Evolutionary conservation across 257 asterid genomes (phyloP).

Genomic region (Coffea eugenioides): DNA sequence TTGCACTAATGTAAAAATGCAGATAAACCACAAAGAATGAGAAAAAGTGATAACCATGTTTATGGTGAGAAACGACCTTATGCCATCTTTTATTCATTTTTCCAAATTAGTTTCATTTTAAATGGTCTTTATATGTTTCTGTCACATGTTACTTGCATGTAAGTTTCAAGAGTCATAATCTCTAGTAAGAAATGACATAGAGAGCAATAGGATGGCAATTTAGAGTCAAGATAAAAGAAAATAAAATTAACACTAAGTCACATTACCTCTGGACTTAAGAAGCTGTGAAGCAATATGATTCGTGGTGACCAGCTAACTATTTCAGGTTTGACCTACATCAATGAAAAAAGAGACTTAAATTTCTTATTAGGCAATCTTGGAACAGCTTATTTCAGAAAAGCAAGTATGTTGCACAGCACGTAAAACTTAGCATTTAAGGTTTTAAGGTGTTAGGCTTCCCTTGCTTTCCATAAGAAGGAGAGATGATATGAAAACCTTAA

Average conservation of each 20-base stretch:
- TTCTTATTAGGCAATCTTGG: too few species aligned
- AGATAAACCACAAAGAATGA: neutral
- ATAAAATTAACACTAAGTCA: neutral
- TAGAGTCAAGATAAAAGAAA: neutral
- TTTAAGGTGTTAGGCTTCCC: neutral
- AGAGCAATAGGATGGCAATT: neutral
- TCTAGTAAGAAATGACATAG: neutral
- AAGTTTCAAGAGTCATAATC: too few species aligned
- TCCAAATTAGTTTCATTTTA: neutral
- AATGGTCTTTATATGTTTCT: neutral
- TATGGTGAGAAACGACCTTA: neutral
- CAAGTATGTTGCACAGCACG: neutral
- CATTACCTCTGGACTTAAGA: slow-evolving; percentile 74
- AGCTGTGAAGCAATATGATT: slow-evolving; percentile 60
- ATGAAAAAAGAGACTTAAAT: slow-evolving; percentile 1
- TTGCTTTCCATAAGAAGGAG: neutral
- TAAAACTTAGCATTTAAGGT: neutral
- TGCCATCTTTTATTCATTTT: neutral
- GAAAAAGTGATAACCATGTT: neutral
- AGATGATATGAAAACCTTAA: neutral
- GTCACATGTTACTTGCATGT: neutral
- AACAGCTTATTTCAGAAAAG: neutral
- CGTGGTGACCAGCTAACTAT: slow-evolving; percentile 81
- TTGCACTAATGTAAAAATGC: too few species aligned
- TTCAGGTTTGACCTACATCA: slow-evolving; percentile 75